Conservation (phyloP, 495 filamentous ascomycete species). For the Parachaetomium inaequale region DNA sequence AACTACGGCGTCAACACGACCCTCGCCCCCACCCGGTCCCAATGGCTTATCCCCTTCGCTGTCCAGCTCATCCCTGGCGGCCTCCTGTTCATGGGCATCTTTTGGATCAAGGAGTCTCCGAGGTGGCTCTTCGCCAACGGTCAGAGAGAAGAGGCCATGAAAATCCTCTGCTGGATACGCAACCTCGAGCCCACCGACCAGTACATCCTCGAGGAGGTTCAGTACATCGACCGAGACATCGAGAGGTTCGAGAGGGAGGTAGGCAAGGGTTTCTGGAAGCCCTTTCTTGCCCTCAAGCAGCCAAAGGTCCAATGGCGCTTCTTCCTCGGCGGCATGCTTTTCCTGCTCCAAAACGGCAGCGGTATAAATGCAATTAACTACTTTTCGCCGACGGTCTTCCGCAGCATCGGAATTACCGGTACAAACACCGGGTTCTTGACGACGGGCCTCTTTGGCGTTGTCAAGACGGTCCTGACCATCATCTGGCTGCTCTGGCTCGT, state of each 20-base stretch:
- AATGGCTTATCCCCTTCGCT: slow-evolving; percentile 57
- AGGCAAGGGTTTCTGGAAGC: slow-evolving; percentile 64
- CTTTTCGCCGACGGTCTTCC: slow-evolving; percentile 59
- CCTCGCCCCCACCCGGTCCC: slow-evolving; percentile 41
- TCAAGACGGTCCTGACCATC: slow-evolving; percentile 59
- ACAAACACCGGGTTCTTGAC: slow-evolving; percentile 49
- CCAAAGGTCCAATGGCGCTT: slow-evolving; percentile 57
- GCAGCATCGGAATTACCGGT: slow-evolving; percentile 53
- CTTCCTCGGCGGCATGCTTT: slow-evolving; percentile 61
- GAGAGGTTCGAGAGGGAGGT: slow-evolving; percentile 54
- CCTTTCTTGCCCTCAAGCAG: slow-evolving; percentile 54
- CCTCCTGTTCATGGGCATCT: slow-evolving; percentile 44
- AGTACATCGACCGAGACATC: slow-evolving; percentile 56
- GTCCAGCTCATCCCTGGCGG: slow-evolving; percentile 56
- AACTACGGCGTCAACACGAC: slow-evolving; percentile 54
- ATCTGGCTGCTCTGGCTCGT: slow-evolving; percentile 56
- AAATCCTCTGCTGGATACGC: slow-evolving; percentile 62
- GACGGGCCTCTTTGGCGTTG: slow-evolving; percentile 51
- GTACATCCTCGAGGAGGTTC: slow-evolving; percentile 65
- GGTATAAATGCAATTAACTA: slow-evolving; percentile 68
- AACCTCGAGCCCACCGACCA: slow-evolving; percentile 55
- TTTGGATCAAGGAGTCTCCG: slow-evolving; percentile 59
- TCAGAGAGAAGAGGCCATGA: slow-evolving; percentile 51
- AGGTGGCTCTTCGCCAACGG: slow-evolving; percentile 61
- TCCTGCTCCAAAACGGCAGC: slow-evolving; percentile 63